A percentile compares a stretch with the other conserved stretches of the same genome.
Evolutionary conservation across 2,329 filamentous ascomycete genomes (phyloP).

Genomic region (Dactylellina parvicollis): DNA sequence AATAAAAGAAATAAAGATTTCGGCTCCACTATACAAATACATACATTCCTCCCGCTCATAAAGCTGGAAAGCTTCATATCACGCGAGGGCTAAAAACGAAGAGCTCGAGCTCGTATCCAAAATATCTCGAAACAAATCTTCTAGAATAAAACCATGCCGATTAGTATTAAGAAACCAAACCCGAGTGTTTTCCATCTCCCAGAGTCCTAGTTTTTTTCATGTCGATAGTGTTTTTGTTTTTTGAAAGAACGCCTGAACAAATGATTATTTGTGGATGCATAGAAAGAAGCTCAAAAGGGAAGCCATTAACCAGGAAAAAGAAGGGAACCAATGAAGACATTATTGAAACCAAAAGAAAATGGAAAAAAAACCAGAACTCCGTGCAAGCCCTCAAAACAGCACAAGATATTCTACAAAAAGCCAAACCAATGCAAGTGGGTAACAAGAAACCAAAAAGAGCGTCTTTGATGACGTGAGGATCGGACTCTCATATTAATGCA

Average conservation of each 20-base stretch:
- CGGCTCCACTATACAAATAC: slow-evolving; percentile 26
- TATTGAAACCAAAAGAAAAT: slow-evolving; percentile 5
- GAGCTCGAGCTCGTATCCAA: background rate
- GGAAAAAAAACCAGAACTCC: slow-evolving; percentile 42
- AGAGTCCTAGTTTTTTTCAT: slow-evolving; percentile 46
- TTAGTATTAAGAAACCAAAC: slow-evolving; percentile 48
- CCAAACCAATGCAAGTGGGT: slow-evolving; percentile 9
- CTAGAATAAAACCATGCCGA: slow-evolving; percentile 16
- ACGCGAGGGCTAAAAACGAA: background rate
- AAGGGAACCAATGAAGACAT: slow-evolving; percentile 18
- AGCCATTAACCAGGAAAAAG: slow-evolving; percentile 28
- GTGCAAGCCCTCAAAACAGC: slow-evolving; percentile 20
- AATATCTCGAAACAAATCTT: slow-evolving; percentile 8
- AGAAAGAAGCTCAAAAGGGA: slow-evolving; percentile 29
- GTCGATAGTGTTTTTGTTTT: slow-evolving; percentile 14
- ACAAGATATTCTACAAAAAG: slow-evolving; percentile 42
- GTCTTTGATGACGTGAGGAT: slow-evolving; percentile 13
- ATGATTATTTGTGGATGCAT: slow-evolving; percentile 14
- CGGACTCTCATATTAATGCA: slow-evolving; percentile 4
- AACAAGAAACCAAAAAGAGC: slow-evolving; percentile 17
- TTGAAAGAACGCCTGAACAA: slow-evolving; percentile 42
- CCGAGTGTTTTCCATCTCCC: slow-evolving; percentile 5
- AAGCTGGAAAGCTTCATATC: slow-evolving; percentile 10
- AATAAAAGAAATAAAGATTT: background rate
- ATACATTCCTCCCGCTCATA: background rate